A percentile compares a stretch with the other conserved stretches of the same genome.
Conservation (phyloP, 2,329 filamentous ascomycete genomes). For the Penicillium sp. region DNA sequence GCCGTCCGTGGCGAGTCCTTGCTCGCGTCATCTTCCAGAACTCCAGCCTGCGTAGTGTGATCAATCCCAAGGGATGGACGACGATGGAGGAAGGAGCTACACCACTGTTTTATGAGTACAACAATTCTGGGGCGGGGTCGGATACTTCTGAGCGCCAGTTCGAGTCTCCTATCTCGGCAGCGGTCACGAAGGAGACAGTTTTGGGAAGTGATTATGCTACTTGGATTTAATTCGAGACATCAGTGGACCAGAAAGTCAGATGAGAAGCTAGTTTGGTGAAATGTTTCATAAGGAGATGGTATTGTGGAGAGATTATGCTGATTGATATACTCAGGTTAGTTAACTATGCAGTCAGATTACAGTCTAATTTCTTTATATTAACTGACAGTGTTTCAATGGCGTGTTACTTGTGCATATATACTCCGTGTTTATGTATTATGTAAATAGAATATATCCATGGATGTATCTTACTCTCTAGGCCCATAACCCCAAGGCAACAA, state of each 20-base stretch:
- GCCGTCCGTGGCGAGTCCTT: slow-evolving; percentile 34
- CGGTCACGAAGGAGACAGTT: slow-evolving; percentile 27
- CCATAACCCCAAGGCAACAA: slow-evolving; percentile 1
- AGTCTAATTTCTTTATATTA: neutral
- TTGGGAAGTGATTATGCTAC: slow-evolving; percentile 21
- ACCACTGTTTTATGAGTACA: slow-evolving; percentile 32
- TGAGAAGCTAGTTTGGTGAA: no score
- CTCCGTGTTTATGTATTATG: neutral
- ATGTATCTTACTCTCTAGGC: neutral
- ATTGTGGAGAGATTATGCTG: slow-evolving; percentile 7
- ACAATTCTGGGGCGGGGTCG: slow-evolving; percentile 27
- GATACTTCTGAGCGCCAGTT: slow-evolving; percentile 20
- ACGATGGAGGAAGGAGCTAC: slow-evolving; percentile 31
- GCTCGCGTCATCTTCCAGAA: slow-evolving; percentile 37
- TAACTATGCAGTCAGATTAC: neutral
- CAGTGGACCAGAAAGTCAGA: neutral
- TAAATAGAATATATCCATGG: neutral
- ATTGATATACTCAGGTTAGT: slow-evolving; percentile 13
- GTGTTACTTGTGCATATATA: neutral
- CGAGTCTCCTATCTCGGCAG: slow-evolving; percentile 21
- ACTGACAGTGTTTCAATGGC: neutral
- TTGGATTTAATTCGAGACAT: slow-evolving; percentile 22
- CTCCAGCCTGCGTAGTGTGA: slow-evolving; percentile 25
- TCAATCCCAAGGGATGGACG: slow-evolving; percentile 35
- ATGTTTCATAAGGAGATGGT: slow-evolving; percentile 16